Evolutionary conservation across 2,329 filamentous ascomycete genomes (phyloP), one percentile per base, ranked within the genome.

Genomic region (Colletotrichum cereale): DNA sequence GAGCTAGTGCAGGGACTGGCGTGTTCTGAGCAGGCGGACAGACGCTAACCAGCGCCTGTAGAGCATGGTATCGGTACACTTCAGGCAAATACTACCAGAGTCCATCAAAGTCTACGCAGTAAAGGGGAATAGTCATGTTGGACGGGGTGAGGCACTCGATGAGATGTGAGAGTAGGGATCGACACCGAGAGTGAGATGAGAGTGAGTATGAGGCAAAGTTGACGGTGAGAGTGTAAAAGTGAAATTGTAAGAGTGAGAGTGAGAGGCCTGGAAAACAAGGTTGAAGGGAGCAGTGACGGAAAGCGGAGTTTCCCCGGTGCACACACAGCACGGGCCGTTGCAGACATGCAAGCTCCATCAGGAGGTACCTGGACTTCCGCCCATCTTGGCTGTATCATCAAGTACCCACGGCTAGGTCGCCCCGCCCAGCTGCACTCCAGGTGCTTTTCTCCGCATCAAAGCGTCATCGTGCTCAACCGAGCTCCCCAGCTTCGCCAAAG

Each of bases 381-480:
- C 1, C 3, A 38, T 12, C 7, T 16, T 48, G 7, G 18, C 5
- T 0, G 16, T 21, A 6, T n/a, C 0, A 3, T 4, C 3, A 65
- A 24, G 53, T 66, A 53, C 21, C 53, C 12, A 11, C 7, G 21
- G 24, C 26, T 31, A 40, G 53, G 31, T 16, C 44, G 7, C 55
- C 38, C 53, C 62, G 18, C 26, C 26, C 29, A 66, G 48, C 24
- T 47, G 40, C 38, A 67, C 60, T 50, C 48, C 53, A 66, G 62
- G 31, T 67, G n/a, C 16, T 36, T 42, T 36, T 42, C 63, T 50
- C 64, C 65, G 42, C 67, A 31, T 71, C 63, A n/a, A 57, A 67
- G 67, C 68, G 58, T 71, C 68, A 68, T 68, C 53, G 56, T 36
- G 40, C 63, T 24, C 18, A 60, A 38, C 47, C 34, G 26, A 71